Base-by-base conservation (phyloP, 352 stramenopile genomes). In the Aphanomyces cochlioides region DNA sequence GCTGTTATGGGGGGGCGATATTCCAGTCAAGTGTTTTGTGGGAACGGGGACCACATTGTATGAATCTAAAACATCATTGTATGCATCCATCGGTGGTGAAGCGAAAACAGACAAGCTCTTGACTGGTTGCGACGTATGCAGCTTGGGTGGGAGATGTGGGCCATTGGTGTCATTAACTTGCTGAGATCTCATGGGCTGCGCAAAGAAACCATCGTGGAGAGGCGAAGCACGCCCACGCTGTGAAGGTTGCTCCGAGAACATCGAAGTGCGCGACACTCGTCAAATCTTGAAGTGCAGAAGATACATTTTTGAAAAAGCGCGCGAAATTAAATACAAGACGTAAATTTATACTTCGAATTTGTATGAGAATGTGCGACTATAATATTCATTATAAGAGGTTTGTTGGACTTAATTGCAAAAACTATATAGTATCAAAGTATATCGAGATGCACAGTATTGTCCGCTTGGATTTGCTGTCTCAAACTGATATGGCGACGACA, bases 401-500 rank as follows among this genome's bases (percentile, higher is more conserved):
- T n/a, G n/a, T n/a, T n/a, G n/a, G n/a, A n/a, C n/a, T n/a, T n/a
- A 53, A 53, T 15, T 53, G n/a, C 1, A 53, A 53, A 53, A 2
- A 19, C 13, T 53, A n/a, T 53, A 2, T 19, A 53, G 28, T 28
- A 28, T 28, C 28, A 28, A 28, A 28, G 28, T 28, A 28, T 28
- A 28, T 28, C 28, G 28, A 28, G 28, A 28, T 28, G 28, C 28
- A 28, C 28, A 28, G 28, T 28, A 28, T 28, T 28, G 28, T 28
- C 28, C 28, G 28, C 28, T 28, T 28, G 28, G 28, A 28, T 28
- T 28, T 28, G 28, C 28, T 28, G 28, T 28, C 28, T 28, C 28
- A 28, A 28, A 28, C 28, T 28, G 28, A 28, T 28, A 69, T 69
- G 63, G 48, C 59, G 43, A 69, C 56, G 50, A 69, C 63, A 7